These are phyloP conservation scores for Geotrichum reessii DNA, from an alignment of 1,139 yeast genomes.

Conservation along the genomic window DNA sequence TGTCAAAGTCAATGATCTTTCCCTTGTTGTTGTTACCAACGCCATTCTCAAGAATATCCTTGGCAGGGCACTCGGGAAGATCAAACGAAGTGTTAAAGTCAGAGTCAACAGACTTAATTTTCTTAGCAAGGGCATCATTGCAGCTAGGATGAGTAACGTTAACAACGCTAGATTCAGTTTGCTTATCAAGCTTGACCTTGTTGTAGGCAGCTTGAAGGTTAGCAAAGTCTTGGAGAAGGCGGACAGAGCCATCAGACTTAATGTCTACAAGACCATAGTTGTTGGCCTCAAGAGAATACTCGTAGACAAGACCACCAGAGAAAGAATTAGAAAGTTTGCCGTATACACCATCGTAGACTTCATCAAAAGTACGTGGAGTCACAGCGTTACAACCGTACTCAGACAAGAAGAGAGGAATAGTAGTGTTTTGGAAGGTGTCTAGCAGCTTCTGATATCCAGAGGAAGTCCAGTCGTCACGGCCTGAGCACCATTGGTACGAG, in stretches of 20 bases:
- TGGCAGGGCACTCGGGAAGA: slow-evolving; percentile 41
- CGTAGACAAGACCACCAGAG: slow-evolving; percentile 92
- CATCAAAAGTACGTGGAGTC: slow-evolving; percentile 73
- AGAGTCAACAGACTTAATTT: slow-evolving; percentile 37
- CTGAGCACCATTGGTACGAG: slow-evolving; percentile 96
- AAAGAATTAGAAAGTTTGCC: slow-evolving; percentile 49
- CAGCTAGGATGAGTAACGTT: slow-evolving; percentile 12
- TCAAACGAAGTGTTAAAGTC: slow-evolving; percentile 38
- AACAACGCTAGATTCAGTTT: slow-evolving; percentile 17
- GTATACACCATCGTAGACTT: slow-evolving; percentile 46
- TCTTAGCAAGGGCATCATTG: slow-evolving; percentile 29
- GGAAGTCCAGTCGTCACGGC: slow-evolving; percentile 42
- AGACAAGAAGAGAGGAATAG: slow-evolving; percentile 79
- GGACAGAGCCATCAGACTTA: slow-evolving; percentile 50
- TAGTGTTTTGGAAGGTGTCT: slow-evolving; percentile 51
- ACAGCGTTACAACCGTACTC: slow-evolving; percentile 93
- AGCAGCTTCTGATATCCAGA: slow-evolving; percentile 70
- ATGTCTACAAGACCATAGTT: slow-evolving; percentile 80
- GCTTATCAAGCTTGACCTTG: slow-evolving; percentile 19
- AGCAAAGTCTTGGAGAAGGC: slow-evolving; percentile 31
- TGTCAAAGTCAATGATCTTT: slow-evolving; percentile 39
- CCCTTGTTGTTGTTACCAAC: slow-evolving; percentile 49
- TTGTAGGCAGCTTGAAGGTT: slow-evolving; percentile 30
- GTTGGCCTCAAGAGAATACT: slow-evolving; percentile 81
- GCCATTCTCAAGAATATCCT: slow-evolving; percentile 45